Percentiles rank a stretch among this genome's conserved stretches.
Evolutionary conservation across 768 basidiomycete species (phyloP).

Genomic region (Exsudoporus frostii): DNA sequence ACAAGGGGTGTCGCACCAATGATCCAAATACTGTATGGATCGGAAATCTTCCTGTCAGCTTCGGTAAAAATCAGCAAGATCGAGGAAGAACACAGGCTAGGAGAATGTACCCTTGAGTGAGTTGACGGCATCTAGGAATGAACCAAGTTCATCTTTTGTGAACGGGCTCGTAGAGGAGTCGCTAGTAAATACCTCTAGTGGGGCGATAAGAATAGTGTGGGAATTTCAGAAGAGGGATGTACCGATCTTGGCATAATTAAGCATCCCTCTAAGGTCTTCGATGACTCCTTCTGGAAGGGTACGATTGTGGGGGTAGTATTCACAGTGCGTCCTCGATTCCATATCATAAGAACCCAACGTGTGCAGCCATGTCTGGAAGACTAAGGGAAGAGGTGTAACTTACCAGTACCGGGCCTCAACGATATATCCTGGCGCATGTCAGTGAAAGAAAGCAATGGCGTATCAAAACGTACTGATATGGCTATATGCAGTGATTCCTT

Average conservation of each 20-base stretch:
- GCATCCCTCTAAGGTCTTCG: too few species aligned
- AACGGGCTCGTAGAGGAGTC: conserved; percentile 14
- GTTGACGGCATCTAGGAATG: conserved; percentile 9
- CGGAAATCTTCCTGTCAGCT: neutral
- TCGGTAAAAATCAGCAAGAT: neutral
- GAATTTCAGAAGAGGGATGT: neutral
- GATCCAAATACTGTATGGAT: conserved; percentile 2
- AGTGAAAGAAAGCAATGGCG: too few species aligned
- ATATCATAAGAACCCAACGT: too few species aligned
- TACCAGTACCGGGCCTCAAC: too few species aligned
- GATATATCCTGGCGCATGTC: too few species aligned
- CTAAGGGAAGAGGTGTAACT: too few species aligned
- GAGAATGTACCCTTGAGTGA: conserved; percentile 5
- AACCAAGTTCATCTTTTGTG: neutral
- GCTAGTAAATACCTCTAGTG: conserved; percentile 10
- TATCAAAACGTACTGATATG: conserved; percentile 4
- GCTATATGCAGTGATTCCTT: neutral
- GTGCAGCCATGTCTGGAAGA: too few species aligned
- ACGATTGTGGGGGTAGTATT: too few species aligned
- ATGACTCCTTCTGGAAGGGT: too few species aligned
- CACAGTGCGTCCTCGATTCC: too few species aligned
- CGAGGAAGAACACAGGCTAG: neutral
- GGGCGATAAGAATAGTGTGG: neutral
- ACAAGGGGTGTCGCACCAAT: too few species aligned
- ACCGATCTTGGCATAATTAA: too few species aligned